Evolutionary conservation across 345 rosid species (phyloP).

Genomic region (Salix dunnii): DNA sequence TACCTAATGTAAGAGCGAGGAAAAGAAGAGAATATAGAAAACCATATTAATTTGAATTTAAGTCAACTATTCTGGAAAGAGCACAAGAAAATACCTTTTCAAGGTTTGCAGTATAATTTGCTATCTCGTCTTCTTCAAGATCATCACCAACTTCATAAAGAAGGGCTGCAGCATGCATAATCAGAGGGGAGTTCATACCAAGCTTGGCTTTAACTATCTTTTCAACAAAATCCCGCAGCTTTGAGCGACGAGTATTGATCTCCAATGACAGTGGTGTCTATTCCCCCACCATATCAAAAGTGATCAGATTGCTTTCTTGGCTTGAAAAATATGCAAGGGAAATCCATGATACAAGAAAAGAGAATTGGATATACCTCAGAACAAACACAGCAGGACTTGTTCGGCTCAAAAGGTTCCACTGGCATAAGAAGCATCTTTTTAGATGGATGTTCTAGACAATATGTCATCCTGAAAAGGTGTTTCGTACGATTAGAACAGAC

Average conservation of each 20-base stretch:
- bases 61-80: not conserved
- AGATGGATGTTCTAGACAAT: constrained; percentile 83
- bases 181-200: constrained; percentile 84
- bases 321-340: constrained; percentile 7
- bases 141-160: constrained; percentile 98
- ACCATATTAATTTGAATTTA: not conserved
- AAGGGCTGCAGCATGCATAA: constrained; percentile 77
- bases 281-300: constrained; percentile 20
- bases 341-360: constrained; percentile 7
- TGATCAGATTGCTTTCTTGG: constrained; percentile 11
- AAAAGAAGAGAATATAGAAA: not conserved
- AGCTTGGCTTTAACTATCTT: constrained; percentile 91
- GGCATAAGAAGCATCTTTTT: constrained; percentile 96
- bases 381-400: constrained; percentile 93
- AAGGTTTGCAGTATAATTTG: constrained; percentile 81
- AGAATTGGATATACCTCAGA: constrained; percentile 61
- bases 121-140: constrained; percentile 72
- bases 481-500: not conserved
- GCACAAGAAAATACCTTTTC: constrained; percentile 58
- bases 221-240: constrained; percentile 86
- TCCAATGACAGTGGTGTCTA: constrained; percentile 88
- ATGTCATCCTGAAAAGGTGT: constrained; percentile 69
- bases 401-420: constrained; percentile 84
- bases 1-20: constrained; percentile 37
- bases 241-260: constrained; percentile 68